Evolutionary conservation across 352 stramenopile species (phyloP).

Genomic region (Pythium chondricola): DNA sequence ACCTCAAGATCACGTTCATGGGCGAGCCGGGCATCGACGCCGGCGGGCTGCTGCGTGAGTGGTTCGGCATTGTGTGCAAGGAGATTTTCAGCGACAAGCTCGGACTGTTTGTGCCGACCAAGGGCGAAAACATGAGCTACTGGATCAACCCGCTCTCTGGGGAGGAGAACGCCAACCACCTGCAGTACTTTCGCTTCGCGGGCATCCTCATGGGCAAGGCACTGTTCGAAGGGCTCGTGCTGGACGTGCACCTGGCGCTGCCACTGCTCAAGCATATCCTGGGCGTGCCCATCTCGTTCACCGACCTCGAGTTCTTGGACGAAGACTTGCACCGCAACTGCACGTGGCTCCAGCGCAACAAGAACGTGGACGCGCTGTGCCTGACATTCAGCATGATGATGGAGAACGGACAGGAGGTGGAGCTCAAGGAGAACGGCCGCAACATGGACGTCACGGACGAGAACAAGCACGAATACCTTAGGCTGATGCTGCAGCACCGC

Average conservation of each 20-base stretch:
- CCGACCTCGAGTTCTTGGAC: constrained; percentile 77
- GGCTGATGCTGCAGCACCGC: constrained; percentile 89
- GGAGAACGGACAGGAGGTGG: constrained; percentile 69
- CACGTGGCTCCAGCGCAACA: constrained; percentile 70
- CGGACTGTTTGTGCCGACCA: constrained; percentile 64
- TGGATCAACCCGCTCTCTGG: constrained; percentile 70
- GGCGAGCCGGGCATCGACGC: constrained; percentile 69
- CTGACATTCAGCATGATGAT: constrained; percentile 69
- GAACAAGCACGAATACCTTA: constrained; percentile 95
- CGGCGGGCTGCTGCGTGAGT: constrained; percentile 76
- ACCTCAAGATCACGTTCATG: constrained; percentile 66
- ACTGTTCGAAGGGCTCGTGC: constrained; percentile 94
- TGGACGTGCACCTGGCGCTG: constrained; percentile 95
- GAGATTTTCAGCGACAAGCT: constrained; percentile 69
- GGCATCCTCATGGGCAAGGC: constrained; percentile 96
- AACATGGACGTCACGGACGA: constrained; percentile 91
- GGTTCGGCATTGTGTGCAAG: constrained; percentile 66
- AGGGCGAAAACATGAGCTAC: constrained; percentile 74
- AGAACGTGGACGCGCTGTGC: constrained; percentile 57
- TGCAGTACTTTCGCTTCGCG: constrained; percentile 95
- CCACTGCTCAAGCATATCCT: constrained; percentile 81
- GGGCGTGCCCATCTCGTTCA: constrained; percentile 80
- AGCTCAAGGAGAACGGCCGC: constrained; percentile 88
- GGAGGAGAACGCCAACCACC: constrained; percentile 41
- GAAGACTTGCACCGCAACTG: constrained; percentile 74